A percentile compares a stretch with the other conserved stretches of the same genome.
Conservation (phyloP, 768 basidiomycete species). For the Boletus rubropictus region DNA sequence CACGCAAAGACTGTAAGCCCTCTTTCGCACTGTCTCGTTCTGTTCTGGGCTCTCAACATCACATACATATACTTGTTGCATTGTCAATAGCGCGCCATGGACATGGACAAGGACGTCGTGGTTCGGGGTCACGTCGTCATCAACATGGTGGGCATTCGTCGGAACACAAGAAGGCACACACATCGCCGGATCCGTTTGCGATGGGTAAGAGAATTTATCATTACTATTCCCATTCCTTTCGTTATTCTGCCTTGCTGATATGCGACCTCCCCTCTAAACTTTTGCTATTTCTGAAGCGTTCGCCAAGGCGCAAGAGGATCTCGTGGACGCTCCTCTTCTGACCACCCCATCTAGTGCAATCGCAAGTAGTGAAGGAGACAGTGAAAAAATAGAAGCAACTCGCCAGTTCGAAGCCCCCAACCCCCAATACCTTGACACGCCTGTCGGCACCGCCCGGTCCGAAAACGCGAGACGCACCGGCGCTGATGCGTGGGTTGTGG, state of each 20-base stretch:
- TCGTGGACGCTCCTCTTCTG: neutral
- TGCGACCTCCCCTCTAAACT: neutral
- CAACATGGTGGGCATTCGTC: slow-evolving; percentile 1
- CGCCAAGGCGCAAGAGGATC: slow-evolving; percentile 11
- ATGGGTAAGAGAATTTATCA: slow-evolving; percentile 13
- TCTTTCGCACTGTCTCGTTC: neutral
- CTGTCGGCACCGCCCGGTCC: slow-evolving; percentile 1
- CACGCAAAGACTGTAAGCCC: slow-evolving; percentile 15
- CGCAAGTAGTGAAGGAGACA: neutral
- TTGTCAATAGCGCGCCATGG: slow-evolving; percentile 1
- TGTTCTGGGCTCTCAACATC: neutral
- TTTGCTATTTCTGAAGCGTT: slow-evolving; percentile 24
- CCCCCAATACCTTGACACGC: slow-evolving; percentile 5
- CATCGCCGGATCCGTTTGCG: slow-evolving; percentile 20
- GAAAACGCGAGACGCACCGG: neutral
- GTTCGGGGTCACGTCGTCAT: slow-evolving; percentile 11
- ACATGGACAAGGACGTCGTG: slow-evolving; percentile 1
- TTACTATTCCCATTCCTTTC: neutral
- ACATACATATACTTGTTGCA: neutral
- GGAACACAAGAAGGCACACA: neutral
- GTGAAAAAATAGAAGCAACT: neutral
- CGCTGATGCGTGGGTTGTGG: slow-evolving; percentile 9
- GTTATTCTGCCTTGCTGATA: neutral
- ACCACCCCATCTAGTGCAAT: neutral
- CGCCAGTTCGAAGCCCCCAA: neutral